Percentiles rank a stretch among this genome's conserved stretches.
Evolutionary conservation across 352 stramenopile genomes (phyloP).

Genomic region (Pythium biforme): DNA sequence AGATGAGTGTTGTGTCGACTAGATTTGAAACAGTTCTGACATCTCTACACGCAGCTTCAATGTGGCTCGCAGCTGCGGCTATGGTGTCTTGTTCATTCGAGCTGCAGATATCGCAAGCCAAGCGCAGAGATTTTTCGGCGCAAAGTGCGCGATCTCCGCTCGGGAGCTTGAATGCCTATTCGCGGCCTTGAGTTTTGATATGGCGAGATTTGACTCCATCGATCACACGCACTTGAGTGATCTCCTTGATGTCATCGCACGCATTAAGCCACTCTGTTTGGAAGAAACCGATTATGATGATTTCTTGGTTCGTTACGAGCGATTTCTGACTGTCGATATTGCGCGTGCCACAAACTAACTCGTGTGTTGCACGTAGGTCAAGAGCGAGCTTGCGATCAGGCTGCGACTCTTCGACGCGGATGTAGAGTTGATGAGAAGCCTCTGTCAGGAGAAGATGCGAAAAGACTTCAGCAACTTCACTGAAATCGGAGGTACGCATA

Average conservation of each 20-base stretch:
- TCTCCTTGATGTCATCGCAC: conserved; percentile 44
- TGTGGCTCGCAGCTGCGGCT: conserved; percentile 57
- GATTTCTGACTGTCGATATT: no score
- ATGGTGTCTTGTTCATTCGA: conserved; percentile 49
- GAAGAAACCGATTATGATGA: conserved; percentile 22
- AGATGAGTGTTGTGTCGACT: background rate
- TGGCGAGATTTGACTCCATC: conserved; percentile 53
- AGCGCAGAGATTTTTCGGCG: conserved; percentile 38
- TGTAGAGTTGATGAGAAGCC: conserved; percentile 42
- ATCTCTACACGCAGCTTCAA: conserved; percentile 50
- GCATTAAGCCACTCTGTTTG: conserved; percentile 29
- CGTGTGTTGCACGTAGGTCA: conserved; percentile 30
- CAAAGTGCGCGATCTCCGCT: conserved; percentile 35
- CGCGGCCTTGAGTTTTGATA: conserved; percentile 52
- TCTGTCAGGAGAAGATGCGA: conserved; percentile 46
- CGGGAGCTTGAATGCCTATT: conserved; percentile 49
- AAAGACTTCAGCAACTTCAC: conserved; percentile 37
- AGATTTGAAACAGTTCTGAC: background rate
- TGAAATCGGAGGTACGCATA: conserved; percentile 48
- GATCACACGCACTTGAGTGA: conserved; percentile 33
- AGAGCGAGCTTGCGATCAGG: conserved; percentile 51
- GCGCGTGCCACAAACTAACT: no score
- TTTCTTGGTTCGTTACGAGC: conserved; percentile 34
- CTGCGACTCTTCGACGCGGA: conserved; percentile 60
- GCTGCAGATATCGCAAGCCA: conserved; percentile 55